Percentiles rank a stretch among this genome's conserved stretches.
Conservation (phyloP, 2,329 filamentous ascomycete genomes). For the Macrophomina pseudophaseolina region DNA sequence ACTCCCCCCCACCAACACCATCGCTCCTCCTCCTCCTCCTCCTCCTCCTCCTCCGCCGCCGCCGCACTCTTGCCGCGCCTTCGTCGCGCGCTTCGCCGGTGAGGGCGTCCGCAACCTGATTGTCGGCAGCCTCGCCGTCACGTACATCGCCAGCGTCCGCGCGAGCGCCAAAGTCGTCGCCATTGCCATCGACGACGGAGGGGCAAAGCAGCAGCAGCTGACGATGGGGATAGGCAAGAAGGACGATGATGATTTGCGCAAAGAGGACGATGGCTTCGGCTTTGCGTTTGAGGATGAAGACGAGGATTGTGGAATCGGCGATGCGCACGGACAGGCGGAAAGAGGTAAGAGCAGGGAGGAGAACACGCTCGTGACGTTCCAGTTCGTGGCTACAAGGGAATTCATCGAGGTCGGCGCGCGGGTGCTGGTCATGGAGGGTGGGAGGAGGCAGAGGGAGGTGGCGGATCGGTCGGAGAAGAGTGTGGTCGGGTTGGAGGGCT, state of each 20-base stretch:
- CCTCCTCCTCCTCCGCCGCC: too few relatives aligned
- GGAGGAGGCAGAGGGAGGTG: constrained; percentile 54
- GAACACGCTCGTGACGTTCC: constrained; percentile 64
- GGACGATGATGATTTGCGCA: background rate
- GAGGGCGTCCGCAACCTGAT: constrained; percentile 67
- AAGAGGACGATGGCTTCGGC: constrained; percentile 62
- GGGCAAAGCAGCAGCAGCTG: constrained; percentile 20
- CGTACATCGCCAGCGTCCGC: constrained; percentile 86
- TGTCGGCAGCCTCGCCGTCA: constrained; percentile 73
- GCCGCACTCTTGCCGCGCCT: constrained; percentile 50
- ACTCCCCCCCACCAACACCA: constrained; percentile 56
- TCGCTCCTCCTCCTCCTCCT: constrained; percentile 30
- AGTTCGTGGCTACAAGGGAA: constrained; percentile 71
- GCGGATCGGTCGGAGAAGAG: constrained; percentile 54
- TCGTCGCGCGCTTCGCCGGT: constrained; percentile 70
- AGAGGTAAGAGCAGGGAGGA: constrained; percentile 39
- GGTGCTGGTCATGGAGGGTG: constrained; percentile 74
- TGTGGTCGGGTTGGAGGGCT: constrained; percentile 69
- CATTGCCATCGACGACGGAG: constrained; percentile 37
- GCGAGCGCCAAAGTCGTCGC: constrained; percentile 76
- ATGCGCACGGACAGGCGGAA: constrained; percentile 39
- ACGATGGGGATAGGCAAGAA: background rate
- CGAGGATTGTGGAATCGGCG: constrained; percentile 37
- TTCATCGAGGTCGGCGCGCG: constrained; percentile 75
- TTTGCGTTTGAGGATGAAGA: constrained; percentile 54